These are phyloP conservation scores for Acacia concinna DNA, from an alignment of 331 rosid species.

Conservation along the genomic window DNA sequence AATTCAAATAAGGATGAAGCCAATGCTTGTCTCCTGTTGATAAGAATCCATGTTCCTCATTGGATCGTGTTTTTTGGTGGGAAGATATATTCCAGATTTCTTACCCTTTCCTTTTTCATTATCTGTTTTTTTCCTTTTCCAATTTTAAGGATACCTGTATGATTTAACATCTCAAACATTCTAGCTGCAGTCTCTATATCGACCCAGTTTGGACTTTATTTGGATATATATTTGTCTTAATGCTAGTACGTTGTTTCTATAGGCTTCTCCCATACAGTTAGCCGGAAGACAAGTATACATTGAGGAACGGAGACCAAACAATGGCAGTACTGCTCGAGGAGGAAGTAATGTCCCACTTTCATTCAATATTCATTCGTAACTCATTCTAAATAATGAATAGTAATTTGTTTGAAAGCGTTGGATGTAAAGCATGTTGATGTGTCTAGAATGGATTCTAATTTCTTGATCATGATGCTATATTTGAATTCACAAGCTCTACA, in stretches of 20 bases:
- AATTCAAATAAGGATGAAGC: background rate
- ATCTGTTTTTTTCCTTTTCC: background rate
- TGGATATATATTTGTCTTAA: conserved; percentile 5
- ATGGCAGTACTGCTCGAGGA: conserved; percentile 59
- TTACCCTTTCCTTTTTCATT: background rate
- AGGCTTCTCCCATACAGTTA: conserved; percentile 91
- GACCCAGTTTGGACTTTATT: background rate
- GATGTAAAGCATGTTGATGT: background rate
- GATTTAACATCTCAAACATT: background rate
- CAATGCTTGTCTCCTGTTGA: background rate
- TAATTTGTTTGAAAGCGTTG: conserved; percentile 1
- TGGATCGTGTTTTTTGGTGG: background rate
- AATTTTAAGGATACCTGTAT: background rate
- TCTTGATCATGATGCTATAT: background rate
- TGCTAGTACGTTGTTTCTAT: conserved; percentile 31
- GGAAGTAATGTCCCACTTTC: conserved; percentile 68
- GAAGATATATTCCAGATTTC: background rate
- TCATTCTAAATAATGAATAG: background rate
- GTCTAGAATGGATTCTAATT: background rate
- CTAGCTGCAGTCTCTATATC: background rate
- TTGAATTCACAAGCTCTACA: conserved; percentile 3
- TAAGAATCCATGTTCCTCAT: background rate
- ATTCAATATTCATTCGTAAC: background rate
- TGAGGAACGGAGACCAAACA: conserved; percentile 91
- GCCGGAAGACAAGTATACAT: conserved; percentile 90